A percentile compares a stretch with the other conserved stretches of the same genome.
phyloP scores from a whole-genome alignment of 805 yeast species.

The Wickerhamiella sorbophila region DNA sequence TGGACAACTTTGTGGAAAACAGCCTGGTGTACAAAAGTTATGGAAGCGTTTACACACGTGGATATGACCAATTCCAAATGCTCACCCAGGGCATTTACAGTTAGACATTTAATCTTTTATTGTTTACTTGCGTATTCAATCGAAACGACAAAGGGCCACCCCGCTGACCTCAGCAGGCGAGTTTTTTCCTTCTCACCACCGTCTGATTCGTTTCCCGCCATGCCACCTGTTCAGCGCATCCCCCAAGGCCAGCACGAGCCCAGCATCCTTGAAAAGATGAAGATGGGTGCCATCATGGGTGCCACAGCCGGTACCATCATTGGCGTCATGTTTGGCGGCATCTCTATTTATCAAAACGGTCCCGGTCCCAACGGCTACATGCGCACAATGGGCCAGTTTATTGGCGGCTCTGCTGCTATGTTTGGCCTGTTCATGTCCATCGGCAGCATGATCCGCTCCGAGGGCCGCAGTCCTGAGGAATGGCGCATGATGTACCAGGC shows the following conservation, averaged over 20 bases:
- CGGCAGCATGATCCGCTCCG: constrained; percentile 48
- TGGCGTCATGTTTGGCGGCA: constrained; percentile 89
- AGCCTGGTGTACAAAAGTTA: constrained; percentile 63
- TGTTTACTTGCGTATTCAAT: not conserved
- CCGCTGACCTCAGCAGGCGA: not conserved
- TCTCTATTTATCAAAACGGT: constrained; percentile 79
- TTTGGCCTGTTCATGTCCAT: constrained; percentile 94
- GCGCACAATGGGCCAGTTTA: constrained; percentile 92
- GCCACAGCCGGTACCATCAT: constrained; percentile 82
- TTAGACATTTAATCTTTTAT: not conserved
- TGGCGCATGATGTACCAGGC: constrained; percentile 7
- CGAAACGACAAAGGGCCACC: not conserved
- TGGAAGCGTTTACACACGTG: constrained; percentile 78
- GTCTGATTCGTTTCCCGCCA: not conserved
- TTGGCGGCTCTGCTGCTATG: constrained; percentile 91
- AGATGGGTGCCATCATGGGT: constrained; percentile 98
- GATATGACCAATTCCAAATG: constrained; percentile 91
- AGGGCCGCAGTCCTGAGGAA: constrained; percentile 13
- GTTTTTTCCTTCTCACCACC: not conserved
- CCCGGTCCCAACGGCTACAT: constrained; percentile 98
- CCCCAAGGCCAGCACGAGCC: constrained; percentile 29
- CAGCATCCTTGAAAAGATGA: constrained; percentile 87
- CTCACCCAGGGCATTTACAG: constrained; percentile 85
- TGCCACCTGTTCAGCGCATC: constrained; percentile 3
- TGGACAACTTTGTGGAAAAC: constrained; percentile 65